A percentile compares a stretch with the other conserved stretches of the same genome.
phyloP scores from a whole-genome alignment of 306 rosid genomes.

The Hylodesmum podocarpum region DNA sequence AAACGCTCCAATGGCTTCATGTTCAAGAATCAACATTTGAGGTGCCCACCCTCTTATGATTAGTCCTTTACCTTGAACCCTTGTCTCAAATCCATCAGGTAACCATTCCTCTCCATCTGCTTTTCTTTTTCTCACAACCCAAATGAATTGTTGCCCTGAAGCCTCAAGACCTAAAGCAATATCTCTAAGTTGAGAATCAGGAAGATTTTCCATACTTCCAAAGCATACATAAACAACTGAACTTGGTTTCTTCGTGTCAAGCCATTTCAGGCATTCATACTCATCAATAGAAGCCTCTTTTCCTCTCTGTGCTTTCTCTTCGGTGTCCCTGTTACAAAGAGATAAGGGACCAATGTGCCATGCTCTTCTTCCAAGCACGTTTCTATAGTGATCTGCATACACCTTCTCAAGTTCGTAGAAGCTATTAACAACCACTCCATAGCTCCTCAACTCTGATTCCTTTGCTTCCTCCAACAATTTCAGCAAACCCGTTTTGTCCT shows the following conservation, averaged over 20 bases:
- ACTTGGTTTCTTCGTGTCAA: conserved; percentile 26
- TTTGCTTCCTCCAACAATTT: not conserved
- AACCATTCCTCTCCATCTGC: conserved; percentile 29
- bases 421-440: conserved; percentile 43
- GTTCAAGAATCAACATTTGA: conserved; percentile 40
- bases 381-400: not conserved
- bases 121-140: conserved; percentile 42
- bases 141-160: conserved; percentile 42
- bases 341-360: conserved; percentile 52
- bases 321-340: not conserved
- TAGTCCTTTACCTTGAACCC: conserved; percentile 36
- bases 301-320: conserved; percentile 21
- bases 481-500: conserved; percentile 41
- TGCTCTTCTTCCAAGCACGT: conserved; percentile 27
- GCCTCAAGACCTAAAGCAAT: conserved; percentile 56
- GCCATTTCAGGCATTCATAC: conserved; percentile 33
- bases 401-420: conserved; percentile 13
- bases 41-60: conserved; percentile 51
- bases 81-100: conserved; percentile 43
- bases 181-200: conserved; percentile 45
- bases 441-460: conserved; percentile 33
- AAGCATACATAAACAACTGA: conserved; percentile 60
- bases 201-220: conserved; percentile 37
- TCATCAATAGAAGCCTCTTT: not conserved
- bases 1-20: conserved; percentile 36